Evolutionary conservation across 768 basidiomycete genomes (phyloP).

Genomic region (Russula griseocarnosa): DNA sequence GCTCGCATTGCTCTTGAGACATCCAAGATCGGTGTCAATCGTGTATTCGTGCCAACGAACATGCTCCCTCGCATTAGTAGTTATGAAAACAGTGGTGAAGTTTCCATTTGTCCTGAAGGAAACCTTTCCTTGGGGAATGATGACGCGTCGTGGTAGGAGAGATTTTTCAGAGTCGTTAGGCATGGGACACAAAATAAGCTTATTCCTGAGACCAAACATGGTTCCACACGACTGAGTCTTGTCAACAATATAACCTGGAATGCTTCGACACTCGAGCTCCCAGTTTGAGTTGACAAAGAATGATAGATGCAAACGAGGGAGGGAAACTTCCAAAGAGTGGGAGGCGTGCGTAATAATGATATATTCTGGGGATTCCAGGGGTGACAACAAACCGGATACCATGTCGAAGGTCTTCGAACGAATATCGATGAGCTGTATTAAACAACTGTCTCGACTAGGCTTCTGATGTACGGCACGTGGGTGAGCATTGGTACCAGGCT

Average conservation of each 20-base stretch:
- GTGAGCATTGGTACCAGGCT: no score
- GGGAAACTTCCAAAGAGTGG: conserved; percentile 25
- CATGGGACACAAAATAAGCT: conserved; percentile 27
- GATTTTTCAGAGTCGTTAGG: background rate
- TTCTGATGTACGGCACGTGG: background rate
- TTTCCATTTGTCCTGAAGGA: background rate
- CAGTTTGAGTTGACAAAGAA: conserved; percentile 37
- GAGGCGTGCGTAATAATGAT: background rate
- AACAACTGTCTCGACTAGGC: background rate
- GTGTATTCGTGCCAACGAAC: conserved; percentile 33
- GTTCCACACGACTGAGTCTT: conserved; percentile 41
- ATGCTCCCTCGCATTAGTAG: background rate
- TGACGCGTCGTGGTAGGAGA: background rate
- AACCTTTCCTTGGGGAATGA: conserved; percentile 15
- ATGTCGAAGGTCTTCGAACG: conserved; percentile 6
- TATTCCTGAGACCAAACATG: conserved; percentile 42
- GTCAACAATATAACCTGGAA: conserved; percentile 44
- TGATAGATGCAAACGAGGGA: conserved; percentile 42
- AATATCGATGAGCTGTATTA: conserved; percentile 9
- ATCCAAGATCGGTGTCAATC: conserved; percentile 35
- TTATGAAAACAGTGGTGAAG: conserved; percentile 7
- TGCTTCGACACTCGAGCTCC: conserved; percentile 40
- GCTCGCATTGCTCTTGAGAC: conserved; percentile 32
- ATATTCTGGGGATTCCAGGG: background rate
- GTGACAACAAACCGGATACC: conserved; percentile 4